Evolutionary conservation across 257 asterid species (phyloP).

Genomic region (Solanum etuberosum): DNA sequence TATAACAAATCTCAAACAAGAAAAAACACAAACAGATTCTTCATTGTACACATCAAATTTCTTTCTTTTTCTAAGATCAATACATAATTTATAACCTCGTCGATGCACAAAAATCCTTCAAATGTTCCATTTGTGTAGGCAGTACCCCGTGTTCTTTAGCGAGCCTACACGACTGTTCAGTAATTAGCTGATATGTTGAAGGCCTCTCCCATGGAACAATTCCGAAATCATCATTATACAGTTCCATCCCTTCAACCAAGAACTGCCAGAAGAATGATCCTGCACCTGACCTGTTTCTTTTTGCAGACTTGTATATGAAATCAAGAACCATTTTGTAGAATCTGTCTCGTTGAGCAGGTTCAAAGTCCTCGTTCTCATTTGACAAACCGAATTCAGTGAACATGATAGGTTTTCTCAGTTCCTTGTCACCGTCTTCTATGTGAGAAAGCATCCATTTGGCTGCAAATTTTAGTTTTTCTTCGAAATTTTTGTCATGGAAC

Average conservation of each 20-base stretch:
- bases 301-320: constrained; percentile 63
- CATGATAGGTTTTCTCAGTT: constrained; percentile 69
- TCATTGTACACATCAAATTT: background rate
- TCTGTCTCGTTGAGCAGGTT: constrained; percentile 51
- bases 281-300: constrained; percentile 53
- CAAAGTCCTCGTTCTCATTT: constrained; percentile 57
- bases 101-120: constrained; percentile 51
- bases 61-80: background rate
- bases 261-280: constrained; percentile 95
- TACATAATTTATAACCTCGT: background rate
- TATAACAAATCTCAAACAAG: background rate
- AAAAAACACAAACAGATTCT: background rate
- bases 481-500: constrained; percentile 70
- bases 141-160: constrained; percentile 83
- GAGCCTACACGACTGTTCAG: constrained; percentile 75
- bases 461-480: constrained; percentile 54
- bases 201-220: constrained; percentile 74
- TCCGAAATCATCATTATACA: constrained; percentile 79
- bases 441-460: constrained; percentile 87
- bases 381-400: constrained; percentile 93
- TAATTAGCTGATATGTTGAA: constrained; percentile 50
- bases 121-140: constrained; percentile 53
- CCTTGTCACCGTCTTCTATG: constrained; percentile 93
- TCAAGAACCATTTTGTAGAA: constrained; percentile 64
- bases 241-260: constrained; percentile 84